Conservation (phyloP, 176 grass and related monocot genomes). For the Thinopyrum elongatum region DNA sequence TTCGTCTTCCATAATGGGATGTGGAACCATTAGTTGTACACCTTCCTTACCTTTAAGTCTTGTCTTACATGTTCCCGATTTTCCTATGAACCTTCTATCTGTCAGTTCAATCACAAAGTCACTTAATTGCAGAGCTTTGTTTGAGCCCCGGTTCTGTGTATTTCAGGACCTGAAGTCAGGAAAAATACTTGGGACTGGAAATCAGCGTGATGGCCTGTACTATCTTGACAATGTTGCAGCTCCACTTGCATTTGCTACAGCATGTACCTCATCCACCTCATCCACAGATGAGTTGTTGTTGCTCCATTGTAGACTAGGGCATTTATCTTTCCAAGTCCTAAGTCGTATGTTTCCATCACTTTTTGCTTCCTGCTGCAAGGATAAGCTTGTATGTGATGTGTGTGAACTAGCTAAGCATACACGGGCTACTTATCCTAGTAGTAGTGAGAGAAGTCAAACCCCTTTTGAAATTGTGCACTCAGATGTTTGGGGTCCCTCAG, state of each 20-base stretch:
- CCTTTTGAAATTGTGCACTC: too few species aligned
- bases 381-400: too few species aligned
- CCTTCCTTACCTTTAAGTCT: not conserved
- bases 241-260: not conserved
- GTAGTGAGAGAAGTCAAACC: too few species aligned
- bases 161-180: not conserved
- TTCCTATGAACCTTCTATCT: not conserved
- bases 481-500: too few species aligned
- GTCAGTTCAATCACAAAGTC: not conserved
- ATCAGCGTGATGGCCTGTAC: not conserved
- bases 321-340: not conserved
- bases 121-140: not conserved
- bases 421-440: too few species aligned
- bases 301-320: not conserved
- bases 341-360: not conserved
- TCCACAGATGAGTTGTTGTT: not conserved
- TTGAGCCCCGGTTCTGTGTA: not conserved
- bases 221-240: not conserved
- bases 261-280: too few species aligned
- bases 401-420: too few species aligned
- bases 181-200: not conserved
- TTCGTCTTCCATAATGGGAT: not conserved
- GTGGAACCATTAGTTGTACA: not conserved
- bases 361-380: too few species aligned
- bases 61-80: not conserved